Percentiles rank a stretch among this genome's conserved stretches.
Evolutionary conservation across 352 stramenopile genomes (phyloP).

Genomic region (Phytophthora idaei): DNA sequence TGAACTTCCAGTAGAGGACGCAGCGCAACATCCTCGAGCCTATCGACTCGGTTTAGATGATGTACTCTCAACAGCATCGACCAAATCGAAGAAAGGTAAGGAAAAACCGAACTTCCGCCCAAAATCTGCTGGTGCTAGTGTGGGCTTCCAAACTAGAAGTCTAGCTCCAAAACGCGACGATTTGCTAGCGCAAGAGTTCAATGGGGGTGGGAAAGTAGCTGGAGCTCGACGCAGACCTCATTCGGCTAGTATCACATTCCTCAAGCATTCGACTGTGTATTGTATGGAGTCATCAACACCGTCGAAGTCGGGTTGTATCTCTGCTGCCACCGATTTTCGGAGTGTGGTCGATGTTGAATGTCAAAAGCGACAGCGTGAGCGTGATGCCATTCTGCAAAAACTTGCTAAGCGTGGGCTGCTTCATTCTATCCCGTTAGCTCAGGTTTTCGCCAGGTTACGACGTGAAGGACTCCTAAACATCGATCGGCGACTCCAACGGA

Average conservation of each 20-base stretch:
- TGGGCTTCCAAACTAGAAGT: conserved; percentile 24
- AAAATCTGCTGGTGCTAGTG: conserved; percentile 38
- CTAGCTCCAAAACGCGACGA: conserved; percentile 13
- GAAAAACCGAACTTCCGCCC: conserved; percentile 38
- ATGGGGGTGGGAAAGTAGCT: conserved; percentile 44
- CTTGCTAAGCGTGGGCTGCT: conserved; percentile 34
- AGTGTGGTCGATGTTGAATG: conserved; percentile 50
- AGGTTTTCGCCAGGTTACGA: conserved; percentile 61
- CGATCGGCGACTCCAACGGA: conserved; percentile 41
- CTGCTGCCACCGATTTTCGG: conserved; percentile 34
- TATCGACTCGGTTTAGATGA: conserved; percentile 62
- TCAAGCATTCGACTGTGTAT: conserved; percentile 62
- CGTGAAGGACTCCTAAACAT: conserved; percentile 62
- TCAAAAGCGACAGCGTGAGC: conserved; percentile 33
- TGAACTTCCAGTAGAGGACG: conserved; percentile 54
- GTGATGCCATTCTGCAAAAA: conserved; percentile 34
- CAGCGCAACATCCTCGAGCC: conserved; percentile 34
- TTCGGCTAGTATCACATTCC: conserved; percentile 60
- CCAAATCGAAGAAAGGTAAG: conserved; percentile 8
- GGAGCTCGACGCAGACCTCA: conserved; percentile 53
- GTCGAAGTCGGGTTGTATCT: conserved; percentile 12
- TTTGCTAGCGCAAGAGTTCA: conserved; percentile 7
- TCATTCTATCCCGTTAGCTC: conserved; percentile 45
- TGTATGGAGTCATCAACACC: conserved; percentile 37
- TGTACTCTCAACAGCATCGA: conserved; percentile 46